Evolutionary conservation across 371 early-diverging fungal genomes (phyloP), one percentile per base, ranked within the genome.

Genomic region (Syncephalastrum racemosum): DNA sequence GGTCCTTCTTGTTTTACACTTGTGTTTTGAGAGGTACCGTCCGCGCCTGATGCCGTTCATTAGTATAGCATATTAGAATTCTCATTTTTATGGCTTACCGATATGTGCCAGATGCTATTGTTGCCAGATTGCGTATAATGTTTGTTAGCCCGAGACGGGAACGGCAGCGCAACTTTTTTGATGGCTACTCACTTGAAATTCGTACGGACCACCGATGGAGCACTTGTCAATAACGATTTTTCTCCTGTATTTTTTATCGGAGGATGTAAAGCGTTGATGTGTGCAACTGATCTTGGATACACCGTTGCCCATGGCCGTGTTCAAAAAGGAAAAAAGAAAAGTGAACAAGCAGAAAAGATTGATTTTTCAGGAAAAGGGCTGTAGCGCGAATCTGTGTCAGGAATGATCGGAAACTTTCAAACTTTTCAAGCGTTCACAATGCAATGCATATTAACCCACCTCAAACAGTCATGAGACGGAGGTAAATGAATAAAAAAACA

Each of bases 41-140:
- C 22, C 22, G 22, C 45, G 6, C 45, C 19, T 45, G 44, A 16
- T 19, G 22, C 3, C 5, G 1, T 13, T 7, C n/a, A 13, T 45
- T 45, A 22, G 7, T 2, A 45, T 45, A 45, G 8, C n/a, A 45
- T 19, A 12, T 16, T 19, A 18, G n/a, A 18, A 16, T 41, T 5
- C 23, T 31, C 14, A 5, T 7, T 15, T 18, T 25, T 31, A n/a
- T 24, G 36, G 44, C 60, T 71, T 68, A 68, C 72, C 72, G 43
- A 72, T 58, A 66, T 72, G 72, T 46, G 63, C 66, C 15, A 66
- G 60, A 39, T 72, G 72, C 72, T 72, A 27, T 40, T 1, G 14
- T 15, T 19, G 13, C 12, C 15, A 50, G 24, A 54, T 23, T 24
- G 20, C 10, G 36, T 31, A 12, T 20, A n/a, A 36, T 45, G n/a